Base-by-base conservation (phyloP, 2,329 filamentous ascomycete genomes). In the Hymenoscyphus infarciens region DNA sequence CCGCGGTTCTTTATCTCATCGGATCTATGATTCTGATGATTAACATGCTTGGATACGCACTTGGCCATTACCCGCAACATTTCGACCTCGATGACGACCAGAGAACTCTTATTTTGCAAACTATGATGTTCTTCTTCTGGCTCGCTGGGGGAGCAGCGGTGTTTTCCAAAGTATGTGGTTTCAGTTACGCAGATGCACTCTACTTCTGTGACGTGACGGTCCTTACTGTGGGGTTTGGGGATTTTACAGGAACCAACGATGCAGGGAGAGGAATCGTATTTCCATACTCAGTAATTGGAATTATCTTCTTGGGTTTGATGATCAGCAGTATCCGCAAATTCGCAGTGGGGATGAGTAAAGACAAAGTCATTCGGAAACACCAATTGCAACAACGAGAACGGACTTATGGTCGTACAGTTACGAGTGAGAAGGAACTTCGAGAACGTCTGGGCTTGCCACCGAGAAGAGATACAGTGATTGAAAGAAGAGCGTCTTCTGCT, bases 91-190 rank as follows among this genome's bases (percentile, higher is more conserved):
- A 85, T 5, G 84, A 89, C 60, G 82, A 86, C 57, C 88, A 90
- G 69, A 80, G 88, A 1, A 90, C 87, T 0, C 75, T 91, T 29
- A 90, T 91, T 68, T 72, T 90, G 4, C 87, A 90, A 71, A 90
- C 87, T 0, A 89, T 88, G 77, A 79, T 85, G 59, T 88, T 90
- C 73, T 88, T 89, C 70, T 77, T 87, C 59, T 90, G 88, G 87
- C 76, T 90, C 0, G 84, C 82, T 2, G 82, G 86, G 5, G 87
- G 87, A 0, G 87, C 82, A 0, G 86, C 77, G 0, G 77, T 90
- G 0, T 90, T 90, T 68, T 77, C 81, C 0, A 76, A 73, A 15
- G 78, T 88, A 1, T 82, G 87, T 25, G 79, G 75, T 1, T 87
- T 86, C 76, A 77, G 75, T 1, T 90, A 84, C 69, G 80, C 81